Conservation (phyloP, 116 monocot species). For the Phalaenopsis hybrid region DNA sequence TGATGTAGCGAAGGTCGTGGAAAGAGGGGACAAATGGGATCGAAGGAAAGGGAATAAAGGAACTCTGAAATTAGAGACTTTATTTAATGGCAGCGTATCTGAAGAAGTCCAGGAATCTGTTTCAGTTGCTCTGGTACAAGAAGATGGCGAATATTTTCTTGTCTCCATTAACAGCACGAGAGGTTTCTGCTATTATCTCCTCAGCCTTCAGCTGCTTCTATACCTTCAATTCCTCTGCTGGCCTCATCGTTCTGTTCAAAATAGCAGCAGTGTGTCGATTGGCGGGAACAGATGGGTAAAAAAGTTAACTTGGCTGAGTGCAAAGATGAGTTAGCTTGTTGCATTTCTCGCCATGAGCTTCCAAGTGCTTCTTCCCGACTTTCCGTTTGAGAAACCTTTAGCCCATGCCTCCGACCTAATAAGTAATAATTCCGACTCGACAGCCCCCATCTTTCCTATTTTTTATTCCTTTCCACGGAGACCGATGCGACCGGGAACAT, state of each 20-base stretch:
- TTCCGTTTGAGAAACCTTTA: conserved; percentile 16
- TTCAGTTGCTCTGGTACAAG: conserved; percentile 7
- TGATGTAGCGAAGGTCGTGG: background rate
- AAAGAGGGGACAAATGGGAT: too few relatives aligned
- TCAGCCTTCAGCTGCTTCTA: background rate
- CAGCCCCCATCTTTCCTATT: background rate
- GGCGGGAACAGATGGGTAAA: background rate
- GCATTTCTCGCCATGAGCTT: background rate
- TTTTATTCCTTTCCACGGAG: conserved; percentile 1
- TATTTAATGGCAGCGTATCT: conserved; percentile 10
- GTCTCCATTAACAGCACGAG: background rate
- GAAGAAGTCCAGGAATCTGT: background rate
- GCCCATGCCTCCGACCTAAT: conserved; percentile 2
- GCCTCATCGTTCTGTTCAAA: background rate
- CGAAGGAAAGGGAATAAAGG: too few relatives aligned
- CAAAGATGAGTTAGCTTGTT: background rate
- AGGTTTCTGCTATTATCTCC: background rate
- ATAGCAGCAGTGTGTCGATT: background rate
- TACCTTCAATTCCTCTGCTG: background rate
- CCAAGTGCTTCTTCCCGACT: background rate
- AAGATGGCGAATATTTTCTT: conserved; percentile 13
- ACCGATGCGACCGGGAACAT: background rate
- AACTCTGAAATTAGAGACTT: background rate
- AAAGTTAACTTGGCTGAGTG: background rate
- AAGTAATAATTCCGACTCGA: background rate